Conservation (phyloP, 306 rosid species). For the cucumber (Cucumis sativus) region Cucumber_9930_V3 NC_026657.2:30606001-30606500, state of each 20-base stretch:
- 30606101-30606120: not conserved
- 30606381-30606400: too few relatives aligned
- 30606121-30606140: not conserved
- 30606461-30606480: not conserved
- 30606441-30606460: not conserved
- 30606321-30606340: not conserved
- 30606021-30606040: conserved; percentile 95
- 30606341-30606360: not conserved
- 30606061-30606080: conserved; percentile 99
- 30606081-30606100: conserved; percentile 21
- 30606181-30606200: conserved; percentile 93
- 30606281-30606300: conserved; percentile 70
- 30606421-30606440: not conserved
- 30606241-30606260: conserved; percentile 82
- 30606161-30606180: conserved; percentile 93
- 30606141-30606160: conserved; percentile 18
- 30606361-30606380: not conserved
- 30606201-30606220: conserved; percentile 89
- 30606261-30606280: conserved; percentile 87
- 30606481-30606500: not conserved
- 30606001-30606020: conserved; percentile 94
- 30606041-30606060: conserved; percentile 71
- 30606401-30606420: not conserved
- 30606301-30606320: not conserved
- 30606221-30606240: conserved; percentile 90